Conservation (phyloP, 1,284 basidiomycete species). For the Ceratobasidium sp. region DNA sequence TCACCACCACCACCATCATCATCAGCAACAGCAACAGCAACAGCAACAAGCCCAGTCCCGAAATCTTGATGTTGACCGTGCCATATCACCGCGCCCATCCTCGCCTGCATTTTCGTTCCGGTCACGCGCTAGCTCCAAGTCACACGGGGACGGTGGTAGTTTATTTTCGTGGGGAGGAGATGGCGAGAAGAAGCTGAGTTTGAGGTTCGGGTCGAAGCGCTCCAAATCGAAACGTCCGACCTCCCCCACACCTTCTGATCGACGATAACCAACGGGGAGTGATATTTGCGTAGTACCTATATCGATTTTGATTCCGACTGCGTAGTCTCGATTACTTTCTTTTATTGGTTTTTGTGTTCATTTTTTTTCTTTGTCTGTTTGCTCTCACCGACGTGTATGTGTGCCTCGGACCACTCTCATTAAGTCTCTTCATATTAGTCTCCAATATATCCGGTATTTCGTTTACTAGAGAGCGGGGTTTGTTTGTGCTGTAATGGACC, state of each 20-base stretch:
- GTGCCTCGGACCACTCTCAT: constrained; percentile 44
- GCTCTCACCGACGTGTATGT: constrained; percentile 42
- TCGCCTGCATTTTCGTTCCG: constrained; percentile 79
- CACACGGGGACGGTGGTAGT: constrained; percentile 68
- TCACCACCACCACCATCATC: constrained; percentile 72
- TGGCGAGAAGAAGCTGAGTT: constrained; percentile 46
- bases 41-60: constrained; percentile 53
- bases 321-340: constrained; percentile 18
- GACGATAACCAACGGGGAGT: constrained; percentile 7
- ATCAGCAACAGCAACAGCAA: constrained; percentile 60
- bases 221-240: constrained; percentile 57
- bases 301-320: constrained; percentile 41
- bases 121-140: constrained; percentile 76
- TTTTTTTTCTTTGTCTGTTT: constrained; percentile 22
- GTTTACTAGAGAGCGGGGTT: background rate
- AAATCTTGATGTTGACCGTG: constrained; percentile 57
- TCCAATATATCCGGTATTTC: constrained; percentile 37
- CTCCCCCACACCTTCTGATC: constrained; percentile 32
- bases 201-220: constrained; percentile 73
- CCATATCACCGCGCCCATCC: constrained; percentile 68
- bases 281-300: constrained; percentile 26
- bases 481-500: background rate
- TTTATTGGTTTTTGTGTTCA: constrained; percentile 42
- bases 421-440: constrained; percentile 29
- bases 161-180: constrained; percentile 69